Base-by-base conservation (phyloP, 2,329 filamentous ascomycete genomes). In the Diplodia seriata region DNA sequence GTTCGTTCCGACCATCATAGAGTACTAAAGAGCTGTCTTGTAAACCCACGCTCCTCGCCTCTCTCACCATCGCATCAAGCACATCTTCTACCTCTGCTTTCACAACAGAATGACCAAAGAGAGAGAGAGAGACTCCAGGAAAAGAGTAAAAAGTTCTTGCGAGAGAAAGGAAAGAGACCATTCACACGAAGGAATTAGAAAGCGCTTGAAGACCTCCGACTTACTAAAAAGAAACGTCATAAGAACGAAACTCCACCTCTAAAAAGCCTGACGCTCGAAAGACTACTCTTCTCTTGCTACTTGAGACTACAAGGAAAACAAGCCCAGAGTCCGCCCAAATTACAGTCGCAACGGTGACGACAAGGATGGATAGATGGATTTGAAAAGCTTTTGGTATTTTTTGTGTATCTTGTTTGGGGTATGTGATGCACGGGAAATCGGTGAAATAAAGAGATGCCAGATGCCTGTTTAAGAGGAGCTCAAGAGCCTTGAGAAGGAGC, bases 361-460 rank as follows among this genome's bases (percentile, higher is more conserved):
- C 8, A 8, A 36, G 3, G 33, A 36, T 36, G 31, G 9, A 63
- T 63, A 18, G 18, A 18, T 8, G 18, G 43, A 20, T 63, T 33
- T 12, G 33, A 36, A 50, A 62, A 63, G 59, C 59, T 63, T 63
- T 63, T 63, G 31, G 31, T 51, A 63, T 51, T 63, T 63, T 61
- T 36, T 29, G 29, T 11, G 43, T 47, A 47, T 47, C 43, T 47
- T n/a, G 43, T 23, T 31, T 26, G 59, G 57, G 59, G 59, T 63
- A 63, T 63, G 59, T 63, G 43, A 63, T 63, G 59, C 59, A 63
- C 50, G 59, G 59, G 50, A 51, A 62, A 59, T 31, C 18, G 33
- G 18, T n/a, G 15, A 38, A 56, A 56, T n/a, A n/a, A 15, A 18
- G 11, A 15, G 51, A 15, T 33, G 23, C 23, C 23, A 26, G 23